phyloP scores from a whole-genome alignment of 257 asterid species.

The Mitragyna speciosa region DNA sequence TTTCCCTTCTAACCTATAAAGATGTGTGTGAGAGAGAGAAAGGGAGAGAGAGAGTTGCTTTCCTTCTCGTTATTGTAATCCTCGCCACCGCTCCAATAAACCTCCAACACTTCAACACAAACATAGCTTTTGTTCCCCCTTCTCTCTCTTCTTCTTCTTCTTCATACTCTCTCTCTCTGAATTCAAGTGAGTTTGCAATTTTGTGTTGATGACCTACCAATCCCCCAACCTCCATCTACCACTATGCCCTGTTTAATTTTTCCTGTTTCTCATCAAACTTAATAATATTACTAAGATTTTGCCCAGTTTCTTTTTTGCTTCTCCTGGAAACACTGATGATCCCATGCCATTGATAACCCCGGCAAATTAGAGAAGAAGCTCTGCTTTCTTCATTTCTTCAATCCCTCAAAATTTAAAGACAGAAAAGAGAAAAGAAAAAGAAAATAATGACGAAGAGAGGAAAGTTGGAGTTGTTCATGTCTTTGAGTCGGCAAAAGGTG shows the following conservation, averaged over 20 bases:
- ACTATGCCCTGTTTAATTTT: slow-evolving; percentile 4
- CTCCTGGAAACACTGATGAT: slow-evolving; percentile 10
- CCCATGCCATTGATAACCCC: slow-evolving; percentile 14
- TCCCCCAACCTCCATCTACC: neutral
- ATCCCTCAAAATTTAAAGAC: neutral
- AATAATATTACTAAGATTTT: neutral
- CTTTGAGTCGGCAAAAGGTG: slow-evolving; percentile 62
- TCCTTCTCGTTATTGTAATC: slow-evolving; percentile 5
- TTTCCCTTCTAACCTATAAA: neutral
- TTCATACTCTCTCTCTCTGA: slow-evolving; percentile 1
- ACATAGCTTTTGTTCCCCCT: neutral
- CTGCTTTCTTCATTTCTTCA: neutral
- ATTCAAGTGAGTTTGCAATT: neutral
- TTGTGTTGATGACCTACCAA: slow-evolving; percentile 29
- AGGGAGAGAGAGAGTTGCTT: too few relatives aligned
- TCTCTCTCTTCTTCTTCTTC: neutral
- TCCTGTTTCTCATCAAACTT: neutral
- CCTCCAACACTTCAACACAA: neutral
- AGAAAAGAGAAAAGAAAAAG: neutral
- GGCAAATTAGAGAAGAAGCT: neutral
- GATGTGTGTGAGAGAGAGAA: too few relatives aligned
- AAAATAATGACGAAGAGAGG: slow-evolving; percentile 46
- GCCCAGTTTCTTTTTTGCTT: neutral
- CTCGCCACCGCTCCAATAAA: slow-evolving; percentile 20
- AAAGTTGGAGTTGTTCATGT: slow-evolving; percentile 51